Base-by-base conservation (phyloP, 805 yeast species). In the Saturnispora quitensis region DNA sequence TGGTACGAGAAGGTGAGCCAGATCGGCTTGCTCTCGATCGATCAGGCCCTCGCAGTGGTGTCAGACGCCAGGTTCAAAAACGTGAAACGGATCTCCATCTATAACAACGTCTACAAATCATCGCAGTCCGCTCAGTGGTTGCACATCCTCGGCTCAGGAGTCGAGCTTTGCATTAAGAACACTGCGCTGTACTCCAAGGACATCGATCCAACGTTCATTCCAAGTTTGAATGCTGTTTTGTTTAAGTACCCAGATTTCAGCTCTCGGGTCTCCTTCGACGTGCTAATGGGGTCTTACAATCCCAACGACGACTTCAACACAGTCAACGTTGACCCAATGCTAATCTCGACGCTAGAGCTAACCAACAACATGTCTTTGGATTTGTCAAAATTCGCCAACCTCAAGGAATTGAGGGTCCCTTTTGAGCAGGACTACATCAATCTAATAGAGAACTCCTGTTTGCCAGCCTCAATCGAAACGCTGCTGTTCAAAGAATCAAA, bases 81-180 rank as follows among this genome's bases (percentile, higher is more conserved):
- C 25, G 13, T 49, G 12, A 34, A 43, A 38, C 8, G 17, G 6
- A 34, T 49, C 13, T 35, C 40, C 9, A 43, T 49, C 8, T 49
- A 49, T 25, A 49, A 49, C 31, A 49, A 49, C 31, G 34, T 49
- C 31, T 49, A 49, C 44, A 49, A 31, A 28, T 8, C 27, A 5
- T 34, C 46, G 4, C 12, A 15, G 5, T 28, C 40, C 6, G 15
- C 13, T n/a, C 18, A 49, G 27, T 49, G 51, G 51, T 25, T 15
- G 12, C 22, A 33, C 3, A 9, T 49, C 12, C 27, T 49, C 2
- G 12, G 36, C 25, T 18, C 33, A 12, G 46, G 46, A 2, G 25
- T 25, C 12, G n/a, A 36, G 2, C 10, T 49, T 4, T 25, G 17
- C 17, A 42, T 49, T 2, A 36, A n/a, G 18, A 49, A 49, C 22